Evolutionary conservation across 768 basidiomycete species (phyloP), one percentile per base, ranked within the genome.

Genomic region (Tulasnella sp.): DNA sequence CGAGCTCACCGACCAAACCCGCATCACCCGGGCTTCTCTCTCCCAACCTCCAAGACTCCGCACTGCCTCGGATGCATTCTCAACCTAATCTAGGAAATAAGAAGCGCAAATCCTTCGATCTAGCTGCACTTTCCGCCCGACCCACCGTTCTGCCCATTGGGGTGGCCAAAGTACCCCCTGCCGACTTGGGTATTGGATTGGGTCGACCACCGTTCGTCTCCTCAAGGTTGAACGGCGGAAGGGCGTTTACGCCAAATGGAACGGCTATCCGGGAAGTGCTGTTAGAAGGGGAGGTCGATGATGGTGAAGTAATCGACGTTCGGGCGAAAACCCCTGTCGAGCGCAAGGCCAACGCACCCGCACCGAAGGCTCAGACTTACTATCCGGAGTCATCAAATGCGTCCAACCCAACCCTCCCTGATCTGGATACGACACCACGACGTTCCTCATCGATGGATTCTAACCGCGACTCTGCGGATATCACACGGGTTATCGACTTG

Each of bases 401-500:
- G 49, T 9, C 40, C n/a, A 54, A 49, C 9, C 52, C 72, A 36
- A 6, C 36, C 22, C 37, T 58, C 12, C 52, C 45, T 25, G 73
- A 74, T 8, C 45, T 38, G 14, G 49, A 74, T 31, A 36, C 52
- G 0, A 25, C 31, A n/a, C 73, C 49, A 36, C 45, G 73, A 31
- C 45, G 73, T 15, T 74, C 73, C n/a, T 25, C 49, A 54, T 74
- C 73, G 1, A 58, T 54, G 7, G 73, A 74, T 25, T 74, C 73
- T 0, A 25, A 29, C 12, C 36, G 22, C 9, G 73, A 58, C 54
- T 54, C 73, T 12, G 42, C 73, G 22, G 25, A 74, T 39, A 25
- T 74, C 36, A 74, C 73, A n/a, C 73, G 73, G 29, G 73, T 74
- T 29, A 36, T 74, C 52, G 73, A 74, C 52, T n/a, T 74, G 36